Percentiles rank a stretch among this genome's conserved stretches.
These are phyloP conservation scores for Cryphonectria carpinicola DNA, from an alignment of 2,329 filamentous ascomycete species.

Conservation along the genomic window DNA sequence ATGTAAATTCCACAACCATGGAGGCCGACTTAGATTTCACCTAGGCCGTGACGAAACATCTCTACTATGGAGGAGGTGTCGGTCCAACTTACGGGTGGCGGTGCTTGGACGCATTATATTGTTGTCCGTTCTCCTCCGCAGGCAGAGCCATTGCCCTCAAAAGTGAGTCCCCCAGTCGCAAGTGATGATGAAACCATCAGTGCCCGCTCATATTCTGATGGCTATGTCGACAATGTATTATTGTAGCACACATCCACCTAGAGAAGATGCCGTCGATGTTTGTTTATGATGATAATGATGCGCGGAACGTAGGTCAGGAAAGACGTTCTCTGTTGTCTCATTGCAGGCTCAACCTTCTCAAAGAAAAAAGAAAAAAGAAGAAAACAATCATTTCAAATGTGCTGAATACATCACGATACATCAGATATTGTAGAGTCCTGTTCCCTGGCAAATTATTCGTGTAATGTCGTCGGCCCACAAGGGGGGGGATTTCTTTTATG, in stretches of 20 bases:
- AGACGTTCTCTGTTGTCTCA: not conserved
- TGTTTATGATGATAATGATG: not conserved
- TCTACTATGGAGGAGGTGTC: not conserved
- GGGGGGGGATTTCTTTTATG: not conserved
- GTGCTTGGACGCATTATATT: not conserved
- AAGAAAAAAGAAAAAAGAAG: not conserved
- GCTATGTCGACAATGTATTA: not conserved
- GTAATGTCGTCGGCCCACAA: not conserved
- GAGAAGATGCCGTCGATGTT: not conserved
- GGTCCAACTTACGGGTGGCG: not conserved
- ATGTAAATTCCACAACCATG: not conserved
- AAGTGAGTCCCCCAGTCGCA: not conserved
- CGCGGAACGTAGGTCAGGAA: not conserved
- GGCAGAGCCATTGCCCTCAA: not conserved
- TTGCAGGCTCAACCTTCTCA: not conserved
- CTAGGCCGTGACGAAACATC: not conserved
- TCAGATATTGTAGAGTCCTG: not conserved
- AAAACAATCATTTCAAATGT: not conserved
- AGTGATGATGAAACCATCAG: not conserved
- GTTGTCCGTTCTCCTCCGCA: not conserved
- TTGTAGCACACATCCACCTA: no score
- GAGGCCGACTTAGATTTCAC: not conserved
- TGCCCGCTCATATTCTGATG: not conserved
- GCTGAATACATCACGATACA: not conserved
- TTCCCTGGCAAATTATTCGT: not conserved